Base-by-base conservation (phyloP, 306 rosid genomes). In the Pyrus communis region DNA sequence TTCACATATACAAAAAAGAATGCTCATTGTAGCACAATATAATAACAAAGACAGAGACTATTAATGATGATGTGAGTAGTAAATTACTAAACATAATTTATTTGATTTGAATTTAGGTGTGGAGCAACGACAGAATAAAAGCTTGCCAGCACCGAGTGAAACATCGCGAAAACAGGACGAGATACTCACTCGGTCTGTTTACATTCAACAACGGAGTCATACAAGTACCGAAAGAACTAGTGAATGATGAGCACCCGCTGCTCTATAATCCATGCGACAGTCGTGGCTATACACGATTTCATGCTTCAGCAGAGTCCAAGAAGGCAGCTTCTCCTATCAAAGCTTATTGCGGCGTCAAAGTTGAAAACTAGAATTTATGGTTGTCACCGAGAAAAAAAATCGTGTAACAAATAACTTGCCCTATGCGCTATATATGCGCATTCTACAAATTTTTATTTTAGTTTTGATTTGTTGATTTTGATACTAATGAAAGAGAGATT, bases 91-190 rank as follows among this genome's bases (percentile, higher is more conserved):
- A 22, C 33, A n/a, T 22, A 33, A 25, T 7, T 35, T 31, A 2
- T 7, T 73, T 30, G 9, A 40, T 11, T 14, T 11, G 21, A 2
- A 46, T 51, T 49, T 61, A 74, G 77, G 35, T 12, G 5, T 75
- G 78, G 78, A 75, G 78, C 25, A 75, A 75, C 42, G 78, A 75
- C 61, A 49, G 61, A 18, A 27, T 51, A 28, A 46, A 54, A 46
- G 42, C 60, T 70, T 70, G 61, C 9, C 38, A 49, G 8, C 61
- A 70, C 3, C 43, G 59, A 27, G 60, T 70, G 3, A 70, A 45
- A 14, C 42, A 45, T 70, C 30, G 15, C 0, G 60, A 42, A 27
- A 2, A 23, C 30, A 49, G 18, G 12, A 27, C 52, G 11, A 69
- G 73, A 45, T 69, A 69, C 7, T 69, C 57, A 7, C 52, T 43